These are phyloP conservation scores for Apostasia shenzhenica DNA, from an alignment of 106 monocot genomes.

Conservation along the genomic window DNA sequence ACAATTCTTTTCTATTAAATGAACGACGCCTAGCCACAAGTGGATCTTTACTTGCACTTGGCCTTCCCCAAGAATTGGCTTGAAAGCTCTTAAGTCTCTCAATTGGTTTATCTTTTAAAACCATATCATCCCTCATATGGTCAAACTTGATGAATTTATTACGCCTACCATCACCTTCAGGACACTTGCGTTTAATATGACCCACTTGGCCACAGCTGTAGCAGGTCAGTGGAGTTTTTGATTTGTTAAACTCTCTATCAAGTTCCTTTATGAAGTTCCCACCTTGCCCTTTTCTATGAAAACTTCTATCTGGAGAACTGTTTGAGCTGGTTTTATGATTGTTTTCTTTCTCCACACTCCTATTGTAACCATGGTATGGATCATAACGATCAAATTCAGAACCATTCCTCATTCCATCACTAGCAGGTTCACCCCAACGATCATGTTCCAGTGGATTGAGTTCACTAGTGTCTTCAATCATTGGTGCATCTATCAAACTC, in stretches of 20 bases:
- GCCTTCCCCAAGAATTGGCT: constrained; percentile 21
- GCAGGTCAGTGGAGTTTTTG: constrained; percentile 28
- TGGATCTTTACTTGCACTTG: constrained; percentile 12
- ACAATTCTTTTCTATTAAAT: constrained; percentile 13
- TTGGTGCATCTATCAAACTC: constrained; percentile 9
- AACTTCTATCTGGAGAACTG: constrained; percentile 16
- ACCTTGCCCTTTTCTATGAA: constrained; percentile 18
- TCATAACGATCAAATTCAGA: constrained; percentile 55
- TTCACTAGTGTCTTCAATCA: constrained; percentile 12
- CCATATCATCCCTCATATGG: constrained; percentile 20
- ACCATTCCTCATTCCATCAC: constrained; percentile 11
- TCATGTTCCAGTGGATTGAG: constrained; percentile 28
- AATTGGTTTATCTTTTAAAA: constrained; percentile 16
- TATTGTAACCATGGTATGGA: constrained; percentile 42
- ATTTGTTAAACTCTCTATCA: constrained; percentile 14
- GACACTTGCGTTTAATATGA: constrained; percentile 46
- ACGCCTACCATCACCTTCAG: constrained; percentile 16
- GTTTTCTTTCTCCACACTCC: constrained; percentile 21
- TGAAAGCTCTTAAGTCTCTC: constrained; percentile 24
- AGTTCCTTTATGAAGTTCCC: constrained; percentile 12
- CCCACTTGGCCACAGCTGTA: constrained; percentile 49
- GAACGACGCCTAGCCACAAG: constrained; percentile 5
- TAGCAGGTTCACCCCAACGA: constrained; percentile 38
- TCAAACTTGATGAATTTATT: constrained; percentile 26
- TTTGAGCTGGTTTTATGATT: constrained; percentile 11